Conservation (phyloP, 2,329 filamentous ascomycete genomes). For the Fusarium praegraminearum region DNA sequence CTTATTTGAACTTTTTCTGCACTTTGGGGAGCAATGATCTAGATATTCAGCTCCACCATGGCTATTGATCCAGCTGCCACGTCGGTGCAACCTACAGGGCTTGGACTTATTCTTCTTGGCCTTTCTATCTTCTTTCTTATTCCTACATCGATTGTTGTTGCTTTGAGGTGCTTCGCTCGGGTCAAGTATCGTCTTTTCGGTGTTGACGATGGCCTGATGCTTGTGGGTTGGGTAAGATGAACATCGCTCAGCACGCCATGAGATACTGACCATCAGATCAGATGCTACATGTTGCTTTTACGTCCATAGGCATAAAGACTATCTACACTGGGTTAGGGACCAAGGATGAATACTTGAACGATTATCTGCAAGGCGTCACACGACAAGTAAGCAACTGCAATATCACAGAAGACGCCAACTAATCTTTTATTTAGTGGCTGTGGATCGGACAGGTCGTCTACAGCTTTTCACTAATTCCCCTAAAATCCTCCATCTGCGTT, state of each 20-base stretch:
- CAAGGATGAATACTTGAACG: conserved; percentile 19
- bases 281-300: conserved; percentile 26
- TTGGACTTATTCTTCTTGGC: conserved; percentile 11
- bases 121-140: conserved; percentile 19
- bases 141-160: not conserved
- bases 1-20: too few species aligned
- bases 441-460: conserved; percentile 27
- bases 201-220: conserved; percentile 31
- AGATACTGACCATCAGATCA: not conserved
- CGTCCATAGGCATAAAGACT: not conserved
- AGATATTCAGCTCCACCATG: conserved; percentile 6
- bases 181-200: conserved; percentile 18
- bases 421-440: conserved; percentile 4
- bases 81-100: conserved; percentile 14
- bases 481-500: conserved; percentile 35
- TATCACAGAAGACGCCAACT: not conserved
- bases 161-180: conserved; percentile 15
- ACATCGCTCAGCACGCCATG: too few species aligned
- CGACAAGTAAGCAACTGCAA: conserved; percentile 12
- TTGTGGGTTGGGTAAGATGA: conserved; percentile 30
- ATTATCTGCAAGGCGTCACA: conserved; percentile 3
- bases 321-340: conserved; percentile 23
- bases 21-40: not conserved
- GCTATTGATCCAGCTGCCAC: conserved; percentile 11
- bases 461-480: conserved; percentile 18